These are phyloP conservation scores for Mycena chlorophos DNA, from an alignment of 768 basidiomycete species.

Conservation along the genomic window DNA sequence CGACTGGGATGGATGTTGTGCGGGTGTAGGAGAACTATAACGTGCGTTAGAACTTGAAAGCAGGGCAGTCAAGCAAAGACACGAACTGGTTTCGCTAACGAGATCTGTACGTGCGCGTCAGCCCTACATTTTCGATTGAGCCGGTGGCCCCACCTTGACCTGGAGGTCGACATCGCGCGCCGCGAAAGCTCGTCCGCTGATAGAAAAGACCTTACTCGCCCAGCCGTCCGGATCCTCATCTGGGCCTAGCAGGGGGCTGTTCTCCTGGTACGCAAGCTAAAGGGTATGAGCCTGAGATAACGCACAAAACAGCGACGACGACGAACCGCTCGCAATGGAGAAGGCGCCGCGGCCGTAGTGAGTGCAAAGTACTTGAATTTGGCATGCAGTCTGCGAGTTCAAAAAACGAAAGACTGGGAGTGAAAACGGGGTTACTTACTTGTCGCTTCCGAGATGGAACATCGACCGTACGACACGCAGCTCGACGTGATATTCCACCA, in stretches of 20 bases:
- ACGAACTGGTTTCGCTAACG: background rate
- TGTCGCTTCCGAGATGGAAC: background rate
- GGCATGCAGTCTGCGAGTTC: background rate
- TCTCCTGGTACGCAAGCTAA: conserved; percentile 1
- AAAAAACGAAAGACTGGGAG: background rate
- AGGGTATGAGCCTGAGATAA: background rate
- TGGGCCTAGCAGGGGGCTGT: background rate
- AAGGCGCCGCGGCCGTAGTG: background rate
- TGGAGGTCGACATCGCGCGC: background rate
- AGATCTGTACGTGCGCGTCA: background rate
- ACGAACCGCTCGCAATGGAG: background rate
- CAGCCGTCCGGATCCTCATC: background rate
- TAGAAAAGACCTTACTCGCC: background rate
- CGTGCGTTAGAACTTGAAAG: no score
- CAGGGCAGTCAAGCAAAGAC: no score
- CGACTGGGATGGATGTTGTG: background rate
- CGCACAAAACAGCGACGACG: background rate
- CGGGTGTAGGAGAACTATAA: background rate
- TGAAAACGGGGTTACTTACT: background rate
- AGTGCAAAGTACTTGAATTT: background rate
- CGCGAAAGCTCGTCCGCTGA: background rate
- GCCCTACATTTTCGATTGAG: background rate
- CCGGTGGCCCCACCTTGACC: background rate
- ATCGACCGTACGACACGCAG: background rate
- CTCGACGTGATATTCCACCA: background rate